A percentile compares a stretch with the other conserved stretches of the same genome.
Conservation (phyloP, 305 asterid species). For the Vinca major region DNA sequence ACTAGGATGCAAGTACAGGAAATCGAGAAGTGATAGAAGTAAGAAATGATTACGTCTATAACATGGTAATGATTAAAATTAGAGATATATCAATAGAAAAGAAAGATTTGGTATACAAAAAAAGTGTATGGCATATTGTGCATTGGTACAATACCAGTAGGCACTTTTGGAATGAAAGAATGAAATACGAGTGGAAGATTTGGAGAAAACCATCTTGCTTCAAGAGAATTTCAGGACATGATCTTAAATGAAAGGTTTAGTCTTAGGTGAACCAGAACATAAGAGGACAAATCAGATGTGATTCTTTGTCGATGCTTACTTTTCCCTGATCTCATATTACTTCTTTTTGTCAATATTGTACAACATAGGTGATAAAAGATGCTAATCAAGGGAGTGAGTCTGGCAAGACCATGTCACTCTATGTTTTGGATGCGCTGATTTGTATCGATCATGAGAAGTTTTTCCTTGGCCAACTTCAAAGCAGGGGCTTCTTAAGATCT, state of each 20-base stretch:
- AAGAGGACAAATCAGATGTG: neutral
- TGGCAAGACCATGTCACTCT: conserved; percentile 60
- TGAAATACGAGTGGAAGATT: neutral
- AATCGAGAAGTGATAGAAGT: neutral
- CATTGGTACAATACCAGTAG: neutral
- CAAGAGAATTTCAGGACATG: neutral
- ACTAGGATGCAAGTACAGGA: neutral
- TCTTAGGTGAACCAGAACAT: neutral
- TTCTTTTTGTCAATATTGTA: conserved; percentile 12
- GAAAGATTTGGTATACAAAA: neutral
- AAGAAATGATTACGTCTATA: too few relatives aligned
- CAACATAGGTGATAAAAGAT: conserved; percentile 66
- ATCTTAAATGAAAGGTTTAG: neutral
- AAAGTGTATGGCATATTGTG: neutral
- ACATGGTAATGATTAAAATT: neutral
- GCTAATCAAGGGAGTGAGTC: conserved; percentile 91
- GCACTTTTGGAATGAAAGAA: neutral
- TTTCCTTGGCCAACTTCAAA: conserved; percentile 81
- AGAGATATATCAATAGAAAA: neutral
- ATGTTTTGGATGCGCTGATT: conserved; percentile 73
- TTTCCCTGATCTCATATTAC: conserved; percentile 3
- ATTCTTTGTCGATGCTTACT: neutral
- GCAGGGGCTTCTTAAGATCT: conserved; percentile 83
- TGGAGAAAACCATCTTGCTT: neutral
- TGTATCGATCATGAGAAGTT: conserved; percentile 79